Base-by-base conservation (phyloP, 2,329 filamentous ascomycete species). In the Penicillium paneum region DNA sequence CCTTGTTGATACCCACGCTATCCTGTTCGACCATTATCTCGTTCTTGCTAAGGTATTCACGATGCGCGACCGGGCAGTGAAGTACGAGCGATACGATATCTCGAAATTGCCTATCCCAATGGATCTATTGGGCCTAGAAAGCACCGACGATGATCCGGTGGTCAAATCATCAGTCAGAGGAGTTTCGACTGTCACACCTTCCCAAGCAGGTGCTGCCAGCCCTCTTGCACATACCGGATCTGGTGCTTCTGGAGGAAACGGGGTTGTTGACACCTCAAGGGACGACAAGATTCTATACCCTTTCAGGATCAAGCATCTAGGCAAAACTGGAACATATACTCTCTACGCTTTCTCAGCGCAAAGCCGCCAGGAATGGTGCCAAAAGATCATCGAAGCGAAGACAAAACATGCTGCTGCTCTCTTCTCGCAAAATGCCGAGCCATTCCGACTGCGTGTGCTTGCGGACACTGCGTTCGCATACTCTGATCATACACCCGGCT, bases 11-110 rank as follows among this genome's bases (percentile, higher is more conserved):
- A 95, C 90, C 0, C 91, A 97, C 70, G 91, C 90, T 2, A 82
- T 99, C 42, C 81, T 99, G 0, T 97, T 99, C 68, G 95, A 99
- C 67, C 92, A 99, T 74, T 99, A 97, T 71, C 81, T 99, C 35
- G 92, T 99, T 32, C 77, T 99, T 41, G 89, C 94, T 36, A 99
- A 99, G 77, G 80, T 79, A 6, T 81, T 90, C 8, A 80, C 86
- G 3, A 79, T 82, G 11, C 79, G 85, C 42, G 91, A 91, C 65
- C 84, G 83, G 44, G 83, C 83, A n/a, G 82, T 87, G 50, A 94
- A 88, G 74, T 91, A 90, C 64, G 85, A 88, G 66, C 80, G 81
- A 61, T 99, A 94, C 64, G 94, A 99, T 71, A 93, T 99, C 31
- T 97, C 92, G 0, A 92, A 95, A 72, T 81, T 96, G 74, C 91